Evolutionary conservation across 495 filamentous ascomycete species (phyloP), one percentile per base, ranked within the genome.

Genomic region (Cudoniella acicularis): DNA sequence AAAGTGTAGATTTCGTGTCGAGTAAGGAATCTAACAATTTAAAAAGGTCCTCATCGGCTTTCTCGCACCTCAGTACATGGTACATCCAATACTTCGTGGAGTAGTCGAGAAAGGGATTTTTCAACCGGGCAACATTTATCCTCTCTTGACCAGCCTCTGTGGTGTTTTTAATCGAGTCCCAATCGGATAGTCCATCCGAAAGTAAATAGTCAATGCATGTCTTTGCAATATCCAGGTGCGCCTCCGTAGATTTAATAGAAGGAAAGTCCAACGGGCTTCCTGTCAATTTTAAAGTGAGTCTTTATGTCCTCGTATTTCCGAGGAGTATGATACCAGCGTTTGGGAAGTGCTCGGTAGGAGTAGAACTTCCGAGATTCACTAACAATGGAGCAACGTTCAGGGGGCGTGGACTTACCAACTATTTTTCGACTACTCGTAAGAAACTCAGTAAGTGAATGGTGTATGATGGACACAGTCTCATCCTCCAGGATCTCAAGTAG

Each of bases 371-470:
- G n/a, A n/a, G n/a, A n/a, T n/a, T n/a, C n/a, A n/a, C n/a, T n/a
- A n/a, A n/a, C n/a, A n/a, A n/a, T n/a, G n/a, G n/a, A n/a, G n/a
- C n/a, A n/a, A n/a, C n/a, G n/a, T n/a, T n/a, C n/a, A n/a, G n/a
- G n/a, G n/a, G n/a, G n/a, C n/a, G n/a, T n/a, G n/a, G n/a, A n/a
- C n/a, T n/a, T n/a, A n/a, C n/a, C n/a, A n/a, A 16, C 17, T 46
- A 8, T 41, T 49, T 51, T 66, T 62, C 4, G 45, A 18, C 0
- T 57, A 27, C 43, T 72, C 72, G 20, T 49, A n/a, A 82, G 69
- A 64, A 74, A 82, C 55, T 82, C 80, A 1, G 78, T 80, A 21
- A 82, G 73, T 16, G 79, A 80, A 62, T 82, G 80, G 47, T 83
- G 80, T 25, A 82, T 69, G 6, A 82, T 69, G 13, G 62, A 73